phyloP scores from a whole-genome alignment of 2,329 filamentous ascomycete genomes.

The Colletotrichum cereale region DNA sequence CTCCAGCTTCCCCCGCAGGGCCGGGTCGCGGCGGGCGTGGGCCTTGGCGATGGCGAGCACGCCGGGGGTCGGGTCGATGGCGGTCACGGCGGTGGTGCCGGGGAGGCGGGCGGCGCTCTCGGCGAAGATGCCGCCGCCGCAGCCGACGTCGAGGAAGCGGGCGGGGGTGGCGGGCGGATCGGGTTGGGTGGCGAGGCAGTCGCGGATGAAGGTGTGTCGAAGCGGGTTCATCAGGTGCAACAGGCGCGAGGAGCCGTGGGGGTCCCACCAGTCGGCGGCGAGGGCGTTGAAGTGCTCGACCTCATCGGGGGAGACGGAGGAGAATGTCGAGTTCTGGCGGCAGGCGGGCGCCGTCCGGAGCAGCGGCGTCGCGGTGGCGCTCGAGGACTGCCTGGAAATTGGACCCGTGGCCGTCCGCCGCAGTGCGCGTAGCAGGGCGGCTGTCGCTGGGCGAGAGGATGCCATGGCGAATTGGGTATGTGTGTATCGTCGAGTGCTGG shows the following conservation, averaged over 20 bases:
- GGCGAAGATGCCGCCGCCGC: constrained; percentile 96
- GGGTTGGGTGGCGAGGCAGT: constrained; percentile 72
- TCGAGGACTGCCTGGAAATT: neutral
- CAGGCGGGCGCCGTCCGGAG: constrained; percentile 1
- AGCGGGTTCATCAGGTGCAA: constrained; percentile 98
- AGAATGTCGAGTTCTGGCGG: constrained; percentile 52
- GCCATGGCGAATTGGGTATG: constrained; percentile 31
- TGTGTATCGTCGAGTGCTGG: constrained; percentile 12
- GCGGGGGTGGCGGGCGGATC: constrained; percentile 50
- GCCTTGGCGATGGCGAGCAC: constrained; percentile 81
- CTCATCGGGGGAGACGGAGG: constrained; percentile 88
- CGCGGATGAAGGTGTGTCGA: constrained; percentile 89
- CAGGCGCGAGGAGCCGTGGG: constrained; percentile 89
- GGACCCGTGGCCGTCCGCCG: constrained; percentile 16
- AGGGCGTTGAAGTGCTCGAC: constrained; percentile 95
- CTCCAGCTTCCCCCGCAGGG: constrained; percentile 70
- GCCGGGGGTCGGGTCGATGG: constrained; percentile 81
- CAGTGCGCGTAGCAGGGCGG: constrained; percentile 33
- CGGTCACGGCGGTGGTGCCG: constrained; percentile 74
- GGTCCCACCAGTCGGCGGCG: constrained; percentile 97
- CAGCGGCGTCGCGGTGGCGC: constrained; percentile 14
- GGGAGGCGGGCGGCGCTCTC: constrained; percentile 82
- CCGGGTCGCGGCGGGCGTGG: constrained; percentile 82
- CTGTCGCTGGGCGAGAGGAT: constrained; percentile 38
- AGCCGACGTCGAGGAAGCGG: constrained; percentile 90